phyloP scores from a whole-genome alignment of 208 protist genomes.

The Leptomonas seymouri region DNA sequence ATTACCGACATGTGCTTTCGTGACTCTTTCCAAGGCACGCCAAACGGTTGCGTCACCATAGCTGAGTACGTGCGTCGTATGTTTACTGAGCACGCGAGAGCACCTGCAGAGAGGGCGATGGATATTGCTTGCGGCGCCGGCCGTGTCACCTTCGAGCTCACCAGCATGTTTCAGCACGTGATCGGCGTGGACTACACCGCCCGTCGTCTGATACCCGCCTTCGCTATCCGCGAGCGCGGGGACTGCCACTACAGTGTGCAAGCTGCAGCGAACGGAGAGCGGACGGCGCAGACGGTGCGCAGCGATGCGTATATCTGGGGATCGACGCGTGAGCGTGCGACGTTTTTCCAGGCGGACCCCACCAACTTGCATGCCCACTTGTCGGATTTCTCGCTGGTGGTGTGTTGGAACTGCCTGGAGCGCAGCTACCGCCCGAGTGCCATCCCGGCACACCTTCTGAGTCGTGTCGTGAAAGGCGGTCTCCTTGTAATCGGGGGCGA shows the following conservation, averaged over 20 bases:
- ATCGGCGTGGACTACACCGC: conserved; percentile 87
- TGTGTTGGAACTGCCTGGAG: conserved; percentile 91
- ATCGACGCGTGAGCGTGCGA: conserved; percentile 65
- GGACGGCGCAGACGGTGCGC: conserved; percentile 38
- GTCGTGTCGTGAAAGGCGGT: conserved; percentile 60
- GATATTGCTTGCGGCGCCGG: conserved; percentile 89
- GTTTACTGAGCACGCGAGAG: conserved; percentile 59
- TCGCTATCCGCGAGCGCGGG: conserved; percentile 83
- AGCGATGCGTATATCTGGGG: conserved; percentile 52
- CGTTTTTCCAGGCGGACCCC: conserved; percentile 89
- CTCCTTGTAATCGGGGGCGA: conserved; percentile 79
- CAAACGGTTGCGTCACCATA: conserved; percentile 76
- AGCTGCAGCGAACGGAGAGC: conserved; percentile 29
- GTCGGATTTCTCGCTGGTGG: conserved; percentile 73
- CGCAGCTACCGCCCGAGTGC: conserved; percentile 74
- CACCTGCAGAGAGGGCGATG: conserved; percentile 53
- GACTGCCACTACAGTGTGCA: conserved; percentile 74
- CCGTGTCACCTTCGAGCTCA: conserved; percentile 84
- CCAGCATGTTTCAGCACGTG: conserved; percentile 69
- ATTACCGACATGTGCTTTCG: conserved; percentile 80
- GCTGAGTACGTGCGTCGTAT: conserved; percentile 56
- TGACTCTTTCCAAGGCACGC: conserved; percentile 54
- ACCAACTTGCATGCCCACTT: conserved; percentile 89
- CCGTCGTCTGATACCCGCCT: conserved; percentile 82
- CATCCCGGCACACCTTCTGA: conserved; percentile 75